These are phyloP conservation scores for Isatis tinctoria DNA, from an alignment of 345 rosid genomes.

Conservation along the genomic window DNA sequence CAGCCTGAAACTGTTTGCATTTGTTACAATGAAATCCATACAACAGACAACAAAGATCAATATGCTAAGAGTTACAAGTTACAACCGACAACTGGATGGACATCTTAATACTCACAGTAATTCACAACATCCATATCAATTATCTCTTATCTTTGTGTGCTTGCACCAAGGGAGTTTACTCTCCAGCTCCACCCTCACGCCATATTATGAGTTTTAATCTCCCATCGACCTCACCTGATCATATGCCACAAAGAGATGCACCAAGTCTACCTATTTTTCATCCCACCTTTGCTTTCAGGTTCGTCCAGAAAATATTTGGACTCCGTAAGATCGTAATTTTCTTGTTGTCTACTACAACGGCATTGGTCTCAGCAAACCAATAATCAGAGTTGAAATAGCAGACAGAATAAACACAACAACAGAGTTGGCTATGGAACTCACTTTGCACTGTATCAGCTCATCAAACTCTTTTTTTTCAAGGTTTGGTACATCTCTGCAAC, in stretches of 20 bases:
- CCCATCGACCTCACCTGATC: not conserved
- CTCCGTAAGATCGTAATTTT: not conserved
- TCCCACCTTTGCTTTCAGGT: not conserved
- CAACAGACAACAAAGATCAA: too few species aligned
- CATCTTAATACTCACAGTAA: not conserved
- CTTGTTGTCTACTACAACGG: not conserved
- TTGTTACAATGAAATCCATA: too few species aligned
- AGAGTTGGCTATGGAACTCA: conserved; percentile 37
- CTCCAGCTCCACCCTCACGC: not conserved
- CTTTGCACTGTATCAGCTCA: conserved; percentile 72
- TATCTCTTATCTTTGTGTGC: not conserved
- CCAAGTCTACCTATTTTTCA: not conserved
- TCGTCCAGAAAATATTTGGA: not conserved
- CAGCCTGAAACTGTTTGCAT: conserved; percentile 95
- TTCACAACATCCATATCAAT: not conserved
- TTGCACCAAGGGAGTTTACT: not conserved
- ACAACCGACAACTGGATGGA: not conserved
- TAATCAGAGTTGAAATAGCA: conserved; percentile 27
- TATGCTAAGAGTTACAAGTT: not conserved
- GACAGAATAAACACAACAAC: conserved; percentile 8
- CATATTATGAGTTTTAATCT: not conserved
- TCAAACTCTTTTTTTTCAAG: conserved; percentile 77
- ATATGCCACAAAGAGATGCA: not conserved
- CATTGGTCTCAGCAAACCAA: conserved; percentile 10
- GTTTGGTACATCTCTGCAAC: conserved; percentile 56